These are phyloP conservation scores for Amanita muscaria DNA, from an alignment of 768 basidiomycete genomes.

Conservation along the genomic window DNA sequence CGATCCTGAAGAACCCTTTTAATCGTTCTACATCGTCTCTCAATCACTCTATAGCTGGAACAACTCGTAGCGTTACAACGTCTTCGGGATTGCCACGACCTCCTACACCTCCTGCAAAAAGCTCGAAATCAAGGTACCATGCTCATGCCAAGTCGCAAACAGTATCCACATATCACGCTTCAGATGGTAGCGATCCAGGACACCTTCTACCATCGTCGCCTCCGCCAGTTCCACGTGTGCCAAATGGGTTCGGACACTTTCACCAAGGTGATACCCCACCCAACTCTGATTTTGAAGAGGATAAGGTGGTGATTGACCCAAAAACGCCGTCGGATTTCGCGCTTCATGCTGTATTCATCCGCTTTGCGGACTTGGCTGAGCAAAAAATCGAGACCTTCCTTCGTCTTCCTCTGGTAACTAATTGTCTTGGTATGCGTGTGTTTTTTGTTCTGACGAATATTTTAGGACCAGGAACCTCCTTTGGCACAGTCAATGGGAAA, in stretches of 20 bases:
- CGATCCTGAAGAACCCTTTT: slow-evolving; percentile 73
- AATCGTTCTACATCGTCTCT: slow-evolving; percentile 76
- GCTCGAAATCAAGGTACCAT: slow-evolving; percentile 48
- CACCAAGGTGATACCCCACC: slow-evolving; percentile 44
- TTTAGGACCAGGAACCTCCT: slow-evolving; percentile 60
- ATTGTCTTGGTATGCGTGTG: not conserved
- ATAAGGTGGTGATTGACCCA: slow-evolving; percentile 59
- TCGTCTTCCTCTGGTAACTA: slow-evolving; percentile 54
- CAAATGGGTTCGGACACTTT: slow-evolving; percentile 44
- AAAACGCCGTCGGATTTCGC: slow-evolving; percentile 86
- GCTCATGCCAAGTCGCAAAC: slow-evolving; percentile 60
- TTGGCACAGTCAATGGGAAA: slow-evolving; percentile 63
- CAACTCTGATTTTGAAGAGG: slow-evolving; percentile 49
- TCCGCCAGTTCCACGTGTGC: slow-evolving; percentile 74
- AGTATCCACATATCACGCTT: slow-evolving; percentile 62
- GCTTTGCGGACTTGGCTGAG: slow-evolving; percentile 76
- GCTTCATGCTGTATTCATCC: slow-evolving; percentile 79
- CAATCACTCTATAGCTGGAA: slow-evolving; percentile 34
- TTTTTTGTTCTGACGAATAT: not conserved
- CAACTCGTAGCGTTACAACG: slow-evolving; percentile 28
- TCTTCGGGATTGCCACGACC: slow-evolving; percentile 52
- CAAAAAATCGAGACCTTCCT: slow-evolving; percentile 71
- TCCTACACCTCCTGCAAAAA: slow-evolving; percentile 46
- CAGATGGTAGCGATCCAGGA: slow-evolving; percentile 63
- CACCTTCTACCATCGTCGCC: slow-evolving; percentile 47